Base-by-base conservation (phyloP, 371 early-diverging fungal genomes). In the Rhizopus arrhizus region DNA sequence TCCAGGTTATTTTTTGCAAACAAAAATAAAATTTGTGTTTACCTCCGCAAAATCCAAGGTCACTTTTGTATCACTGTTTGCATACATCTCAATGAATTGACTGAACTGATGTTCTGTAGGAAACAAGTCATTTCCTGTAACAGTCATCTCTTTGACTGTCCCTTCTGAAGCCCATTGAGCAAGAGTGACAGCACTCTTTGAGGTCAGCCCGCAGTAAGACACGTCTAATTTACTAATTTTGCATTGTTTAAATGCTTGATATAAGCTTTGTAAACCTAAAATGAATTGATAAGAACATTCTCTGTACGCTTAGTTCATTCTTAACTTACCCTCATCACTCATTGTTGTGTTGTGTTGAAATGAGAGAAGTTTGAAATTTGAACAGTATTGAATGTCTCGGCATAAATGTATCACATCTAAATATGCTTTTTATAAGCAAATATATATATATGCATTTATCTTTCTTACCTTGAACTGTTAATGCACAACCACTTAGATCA, bases 301-400 rank as follows among this genome's bases (percentile, higher is more conserved):
- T 16, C 1, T 42, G 40, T 31, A 29, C 36, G 1, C 12, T 8
- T 5, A 3, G 41, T n/a, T 22, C 22, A 34, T 43, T 29, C 12
- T 45, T 12, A 5, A 15, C 28, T 56, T 63, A 60, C 68, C 61
- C 49, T 48, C 31, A 43, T 64, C 68, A 11, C 68, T 64, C 40
- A 68, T 56, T 15, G 31, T 13, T 28, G 64, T 57, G 29, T 68
- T 68, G 2, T 54, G 60, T 32, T 53, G 34, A 9, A 68, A 41
- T 12, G 28, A 52, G 3, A 68, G 33, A 36, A 33, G 36, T 6
- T 52, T 32, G 3, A 68, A 10, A 48, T 41, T 56, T 1, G 43
- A n/a, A 4, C 45, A 16, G 57, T 33, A 38, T 31, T 59, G 41
- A 9, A 57, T 43, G 3, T 58, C 51, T 16, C 57, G 15, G 29